These are phyloP conservation scores for Cornus kousa DNA, from an alignment of 148 eudicot species.

Conservation along the genomic window DNA sequence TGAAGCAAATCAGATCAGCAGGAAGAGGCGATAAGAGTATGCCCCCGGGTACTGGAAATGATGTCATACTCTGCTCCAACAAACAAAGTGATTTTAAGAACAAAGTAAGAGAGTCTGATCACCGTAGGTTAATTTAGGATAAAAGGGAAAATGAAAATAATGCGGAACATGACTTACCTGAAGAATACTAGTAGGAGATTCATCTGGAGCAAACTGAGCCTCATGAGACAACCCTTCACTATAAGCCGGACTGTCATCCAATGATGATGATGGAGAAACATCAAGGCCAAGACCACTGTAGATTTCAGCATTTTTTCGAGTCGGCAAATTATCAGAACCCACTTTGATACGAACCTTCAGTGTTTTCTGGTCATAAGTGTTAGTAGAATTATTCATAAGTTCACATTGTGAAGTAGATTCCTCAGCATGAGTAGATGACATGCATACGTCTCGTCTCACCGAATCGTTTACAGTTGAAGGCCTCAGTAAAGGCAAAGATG, in stretches of 20 bases:
- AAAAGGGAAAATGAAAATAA: conserved; percentile 9
- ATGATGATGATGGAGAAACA: conserved; percentile 78
- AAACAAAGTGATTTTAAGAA: conserved; percentile 8
- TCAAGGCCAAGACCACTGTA: conserved; percentile 94
- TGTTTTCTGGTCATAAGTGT: conserved; percentile 52
- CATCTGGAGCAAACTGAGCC: conserved; percentile 32
- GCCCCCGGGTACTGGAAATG: conserved; percentile 46
- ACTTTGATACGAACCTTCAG: conserved; percentile 85
- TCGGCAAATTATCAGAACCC: conserved; percentile 68
- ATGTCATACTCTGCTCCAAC: conserved; percentile 81
- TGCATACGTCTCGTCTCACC: conserved; percentile 30
- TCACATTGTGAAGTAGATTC: conserved; percentile 41
- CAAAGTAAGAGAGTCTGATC: conserved; percentile 8
- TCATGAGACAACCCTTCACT: conserved; percentile 54
- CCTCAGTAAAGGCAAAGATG: conserved; percentile 34
- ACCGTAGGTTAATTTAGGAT: background rate
- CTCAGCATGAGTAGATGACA: conserved; percentile 31
- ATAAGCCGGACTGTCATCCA: conserved; percentile 56
- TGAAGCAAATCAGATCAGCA: conserved; percentile 46
- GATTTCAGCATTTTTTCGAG: conserved; percentile 71
- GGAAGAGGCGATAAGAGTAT: conserved; percentile 77
- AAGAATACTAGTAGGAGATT: conserved; percentile 80
- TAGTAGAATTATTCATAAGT: conserved; percentile 25
- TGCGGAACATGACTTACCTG: conserved; percentile 41
- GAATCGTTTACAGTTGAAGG: conserved; percentile 28